Evolutionary conservation across 1,284 basidiomycete genomes (phyloP), one percentile per base, ranked within the genome.

Genomic region (Sanguinoderma infundibulare): DNA sequence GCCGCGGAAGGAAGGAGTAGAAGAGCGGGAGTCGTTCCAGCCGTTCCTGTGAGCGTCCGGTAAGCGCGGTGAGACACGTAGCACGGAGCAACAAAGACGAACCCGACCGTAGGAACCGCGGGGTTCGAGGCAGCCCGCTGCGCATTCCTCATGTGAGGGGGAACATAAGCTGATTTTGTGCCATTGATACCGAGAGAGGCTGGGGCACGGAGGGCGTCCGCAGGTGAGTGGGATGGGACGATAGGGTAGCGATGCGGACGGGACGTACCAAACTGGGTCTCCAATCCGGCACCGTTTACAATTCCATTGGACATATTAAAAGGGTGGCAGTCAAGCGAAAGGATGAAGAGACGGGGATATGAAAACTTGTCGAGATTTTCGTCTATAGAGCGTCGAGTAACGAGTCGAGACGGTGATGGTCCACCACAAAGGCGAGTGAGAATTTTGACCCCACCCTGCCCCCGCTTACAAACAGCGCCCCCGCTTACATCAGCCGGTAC

Each of bases 301-400:
- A 85, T 85, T 85, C 89, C 90, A 92, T 92, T 91, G 80, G 88
- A 87, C 90, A 92, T 92, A 90, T 88, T 91, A 89, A 73, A 34
- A 67, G 60, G 54, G 59, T 58, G 71, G 70, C 71, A 67, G 59
- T 64, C 66, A 66, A 70, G 63, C 59, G 65, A 67, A 68, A 62
- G 61, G 60, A 70, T 60, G 60, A 67, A 67, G 63, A 54, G 53
- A 51, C 54, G 55, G 49, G 39, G 60, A 55, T 64, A 57, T 67
- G 64, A 57, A 38, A 54, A 66, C 61, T 69, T 55, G 64, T 69
- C 63, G 67, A 65, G 66, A 66, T 61, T 67, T 70, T 72, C 63
- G 69, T 77, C 72, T 75, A 76, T 70, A 24, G 69, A 62, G 69
- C 59, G 68, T 64, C 70, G 70, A 60, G 67, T 53, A 61, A 64